These are phyloP conservation scores for Malbranchea cinnamomea DNA, from an alignment of 2,329 filamentous ascomycete species.

Conservation along the genomic window DNA sequence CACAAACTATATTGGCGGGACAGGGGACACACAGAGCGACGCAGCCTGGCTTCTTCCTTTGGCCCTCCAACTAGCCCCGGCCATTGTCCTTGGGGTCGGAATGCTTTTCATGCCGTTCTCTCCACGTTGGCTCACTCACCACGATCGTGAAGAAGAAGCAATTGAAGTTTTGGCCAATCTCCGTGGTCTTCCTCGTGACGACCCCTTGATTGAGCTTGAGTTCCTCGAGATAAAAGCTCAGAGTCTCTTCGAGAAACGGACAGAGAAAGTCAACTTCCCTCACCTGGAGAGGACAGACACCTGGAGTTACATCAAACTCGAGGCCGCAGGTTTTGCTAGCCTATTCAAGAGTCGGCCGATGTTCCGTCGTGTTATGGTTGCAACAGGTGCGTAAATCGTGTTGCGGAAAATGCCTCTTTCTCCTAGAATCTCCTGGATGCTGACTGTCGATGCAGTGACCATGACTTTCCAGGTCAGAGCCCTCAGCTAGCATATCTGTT, in stretches of 20 bases:
- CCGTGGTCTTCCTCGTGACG: slow-evolving; percentile 43
- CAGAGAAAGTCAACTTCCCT: slow-evolving; percentile 52
- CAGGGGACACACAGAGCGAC: slow-evolving; percentile 40
- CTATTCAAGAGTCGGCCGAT: slow-evolving; percentile 25
- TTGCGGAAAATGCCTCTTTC: neutral
- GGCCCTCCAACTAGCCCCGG: slow-evolving; percentile 43
- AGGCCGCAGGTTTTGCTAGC: slow-evolving; percentile 31
- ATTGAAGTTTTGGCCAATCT: slow-evolving; percentile 47
- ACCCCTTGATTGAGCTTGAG: slow-evolving; percentile 58
- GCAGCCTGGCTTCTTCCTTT: slow-evolving; percentile 34
- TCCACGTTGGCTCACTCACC: slow-evolving; percentile 60
- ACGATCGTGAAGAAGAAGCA: slow-evolving; percentile 53
- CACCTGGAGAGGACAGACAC: slow-evolving; percentile 43
- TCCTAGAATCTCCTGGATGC: slow-evolving; percentile 39
- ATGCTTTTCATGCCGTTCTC: slow-evolving; percentile 75
- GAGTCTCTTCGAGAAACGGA: slow-evolving; percentile 60
- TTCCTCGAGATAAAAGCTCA: slow-evolving; percentile 75
- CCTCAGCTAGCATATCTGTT: too few species aligned
- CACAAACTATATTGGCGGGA: slow-evolving; percentile 48
- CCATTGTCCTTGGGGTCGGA: slow-evolving; percentile 49
- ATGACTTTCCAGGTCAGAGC: slow-evolving; percentile 21
- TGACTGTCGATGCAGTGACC: slow-evolving; percentile 29
- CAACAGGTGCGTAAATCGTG: slow-evolving; percentile 22
- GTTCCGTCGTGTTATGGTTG: slow-evolving; percentile 33
- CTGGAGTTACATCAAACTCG: slow-evolving; percentile 51